phyloP scores from a whole-genome alignment of 805 yeast species.

The Lipomyces spencermartinsiae region DNA sequence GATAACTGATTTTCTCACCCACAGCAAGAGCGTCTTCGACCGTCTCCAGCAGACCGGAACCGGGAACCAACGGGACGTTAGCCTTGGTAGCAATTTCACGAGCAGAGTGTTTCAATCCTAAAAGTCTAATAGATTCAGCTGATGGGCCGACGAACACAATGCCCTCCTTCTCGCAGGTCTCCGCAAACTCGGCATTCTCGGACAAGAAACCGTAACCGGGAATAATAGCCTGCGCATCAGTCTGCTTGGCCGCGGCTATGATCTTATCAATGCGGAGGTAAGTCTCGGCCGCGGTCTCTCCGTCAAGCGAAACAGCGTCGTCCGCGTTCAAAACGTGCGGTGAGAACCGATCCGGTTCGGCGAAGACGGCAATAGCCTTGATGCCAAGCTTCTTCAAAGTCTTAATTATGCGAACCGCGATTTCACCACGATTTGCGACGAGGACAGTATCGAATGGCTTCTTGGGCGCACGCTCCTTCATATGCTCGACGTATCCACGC shows the following conservation, averaged over 20 bases:
- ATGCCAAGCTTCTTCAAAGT: conserved; percentile 83
- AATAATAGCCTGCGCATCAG: conserved; percentile 92
- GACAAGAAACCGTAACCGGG: conserved; percentile 98
- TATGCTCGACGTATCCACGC: conserved; percentile 63
- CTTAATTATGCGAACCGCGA: conserved; percentile 91
- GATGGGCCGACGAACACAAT: conserved; percentile 96
- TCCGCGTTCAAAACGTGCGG: conserved; percentile 87
- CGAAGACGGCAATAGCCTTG: conserved; percentile 83
- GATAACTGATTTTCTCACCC: conserved; percentile 78
- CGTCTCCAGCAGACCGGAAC: conserved; percentile 78
- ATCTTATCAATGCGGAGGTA: conserved; percentile 86
- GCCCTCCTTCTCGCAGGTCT: conserved; percentile 80
- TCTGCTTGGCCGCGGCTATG: conserved; percentile 78
- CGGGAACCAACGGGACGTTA: conserved; percentile 97
- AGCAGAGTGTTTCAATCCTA: conserved; percentile 96
- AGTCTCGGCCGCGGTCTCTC: conserved; percentile 87
- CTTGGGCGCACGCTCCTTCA: conserved; percentile 57
- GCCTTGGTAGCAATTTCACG: conserved; percentile 90
- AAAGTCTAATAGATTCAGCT: conserved; percentile 86
- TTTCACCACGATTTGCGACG: conserved; percentile 97
- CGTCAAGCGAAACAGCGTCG: conserved; percentile 76
- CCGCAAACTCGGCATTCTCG: conserved; percentile 96
- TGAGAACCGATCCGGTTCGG: conserved; percentile 88
- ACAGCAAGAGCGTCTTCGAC: conserved; percentile 76
- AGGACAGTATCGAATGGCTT: conserved; percentile 56